phyloP scores from a whole-genome alignment of 169 alveolate species.

The Blepharisma undulans region DNA sequence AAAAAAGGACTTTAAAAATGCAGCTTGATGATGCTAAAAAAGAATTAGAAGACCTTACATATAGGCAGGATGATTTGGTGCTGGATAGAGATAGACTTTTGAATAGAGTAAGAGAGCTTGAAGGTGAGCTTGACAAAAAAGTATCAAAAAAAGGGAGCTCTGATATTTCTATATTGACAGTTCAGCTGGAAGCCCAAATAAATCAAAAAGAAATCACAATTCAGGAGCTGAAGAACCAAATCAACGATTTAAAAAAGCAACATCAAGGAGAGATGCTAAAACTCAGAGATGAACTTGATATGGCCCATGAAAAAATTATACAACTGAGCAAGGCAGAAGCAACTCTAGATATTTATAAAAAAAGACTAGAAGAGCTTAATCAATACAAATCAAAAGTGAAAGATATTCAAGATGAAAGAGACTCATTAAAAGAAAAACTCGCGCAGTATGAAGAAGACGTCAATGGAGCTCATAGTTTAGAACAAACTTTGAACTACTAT shows the following conservation, averaged over 20 bases:
- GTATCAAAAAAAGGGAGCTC: not conserved
- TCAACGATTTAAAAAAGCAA: not conserved
- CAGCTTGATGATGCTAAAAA: not conserved
- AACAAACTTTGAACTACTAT: not conserved
- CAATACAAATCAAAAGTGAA: not conserved
- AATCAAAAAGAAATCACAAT: not conserved
- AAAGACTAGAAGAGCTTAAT: not conserved
- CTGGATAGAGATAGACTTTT: not conserved
- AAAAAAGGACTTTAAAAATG: not conserved
- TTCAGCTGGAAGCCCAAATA: no score
- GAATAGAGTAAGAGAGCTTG: not conserved
- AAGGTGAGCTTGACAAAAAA: not conserved
- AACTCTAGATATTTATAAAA: constrained; percentile 1
- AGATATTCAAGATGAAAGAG: not conserved
- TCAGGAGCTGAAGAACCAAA: not conserved
- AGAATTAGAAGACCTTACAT: not conserved
- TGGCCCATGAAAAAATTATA: not conserved
- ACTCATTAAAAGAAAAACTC: not conserved
- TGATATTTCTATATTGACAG: not conserved
- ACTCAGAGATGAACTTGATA: constrained; percentile 8
- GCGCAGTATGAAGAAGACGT: not conserved
- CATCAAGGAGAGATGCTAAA: not conserved
- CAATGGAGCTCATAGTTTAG: not conserved
- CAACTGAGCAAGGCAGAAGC: not conserved
- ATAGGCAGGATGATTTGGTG: not conserved